Evolutionary conservation across 495 filamentous ascomycete genomes (phyloP).

Genomic region (Talaromyces wortmannii): DNA sequence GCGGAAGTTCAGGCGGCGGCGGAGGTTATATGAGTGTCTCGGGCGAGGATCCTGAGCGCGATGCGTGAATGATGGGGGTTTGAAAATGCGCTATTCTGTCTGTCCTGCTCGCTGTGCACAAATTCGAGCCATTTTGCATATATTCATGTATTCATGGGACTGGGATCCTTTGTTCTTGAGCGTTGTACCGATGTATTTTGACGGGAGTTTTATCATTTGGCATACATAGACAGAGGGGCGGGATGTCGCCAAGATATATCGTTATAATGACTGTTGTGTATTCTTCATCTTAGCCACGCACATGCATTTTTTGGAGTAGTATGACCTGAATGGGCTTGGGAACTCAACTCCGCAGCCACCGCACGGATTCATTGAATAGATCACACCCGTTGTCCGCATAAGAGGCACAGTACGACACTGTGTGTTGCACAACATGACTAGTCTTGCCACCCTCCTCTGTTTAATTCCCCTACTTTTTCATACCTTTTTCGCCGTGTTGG

Average conservation of each 20-base stretch:
- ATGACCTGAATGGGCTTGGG: too few relatives aligned
- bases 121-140: constrained; percentile 6
- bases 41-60: constrained; percentile 27
- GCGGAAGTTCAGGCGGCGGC: constrained; percentile 16
- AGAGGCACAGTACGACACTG: too few relatives aligned
- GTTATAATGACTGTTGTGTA: background rate
- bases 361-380: too few relatives aligned
- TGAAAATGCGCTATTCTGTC: too few relatives aligned
- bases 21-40: constrained; percentile 33
- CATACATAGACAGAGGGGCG: background rate
- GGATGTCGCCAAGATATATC: background rate
- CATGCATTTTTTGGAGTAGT: background rate
- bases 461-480: too few relatives aligned
- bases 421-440: too few relatives aligned
- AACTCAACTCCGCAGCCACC: too few relatives aligned
- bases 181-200: background rate
- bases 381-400: too few relatives aligned
- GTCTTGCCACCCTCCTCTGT: too few relatives aligned
- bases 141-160: background rate
- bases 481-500: too few relatives aligned
- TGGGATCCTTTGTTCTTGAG: background rate
- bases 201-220: background rate
- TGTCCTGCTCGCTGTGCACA: too few relatives aligned
- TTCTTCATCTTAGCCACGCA: background rate
- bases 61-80: too few relatives aligned